phyloP scores from a whole-genome alignment of 2,329 filamentous ascomycete species.

The Aspergillus ibericus region DNA sequence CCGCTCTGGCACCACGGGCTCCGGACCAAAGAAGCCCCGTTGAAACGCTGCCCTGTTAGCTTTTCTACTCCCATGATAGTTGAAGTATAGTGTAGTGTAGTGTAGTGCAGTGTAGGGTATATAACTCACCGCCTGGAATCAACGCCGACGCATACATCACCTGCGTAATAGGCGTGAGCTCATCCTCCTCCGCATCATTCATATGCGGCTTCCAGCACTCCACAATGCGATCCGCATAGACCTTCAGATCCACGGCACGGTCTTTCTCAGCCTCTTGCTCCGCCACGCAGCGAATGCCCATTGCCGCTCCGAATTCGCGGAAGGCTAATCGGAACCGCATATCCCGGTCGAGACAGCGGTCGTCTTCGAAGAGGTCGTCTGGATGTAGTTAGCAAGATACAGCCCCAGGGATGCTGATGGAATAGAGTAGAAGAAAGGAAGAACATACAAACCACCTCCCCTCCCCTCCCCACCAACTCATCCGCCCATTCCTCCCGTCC shows the following conservation, averaged over 20 bases:
- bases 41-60: constrained; percentile 32
- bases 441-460: constrained; percentile 38
- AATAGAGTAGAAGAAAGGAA: neutral
- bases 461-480: constrained; percentile 37
- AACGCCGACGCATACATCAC: constrained; percentile 60
- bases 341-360: constrained; percentile 37
- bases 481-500: constrained; percentile 51
- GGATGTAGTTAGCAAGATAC: neutral
- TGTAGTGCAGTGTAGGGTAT: too few species aligned
- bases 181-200: constrained; percentile 39
- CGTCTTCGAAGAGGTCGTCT: constrained; percentile 40
- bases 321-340: constrained; percentile 50
- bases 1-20: constrained; percentile 21
- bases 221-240: constrained; percentile 38
- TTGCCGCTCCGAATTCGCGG: constrained; percentile 55
- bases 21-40: constrained; percentile 35
- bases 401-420: too few species aligned
- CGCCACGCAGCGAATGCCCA: constrained; percentile 49
- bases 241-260: constrained; percentile 29
- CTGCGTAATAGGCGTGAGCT: constrained; percentile 55
- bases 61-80: too few species aligned
- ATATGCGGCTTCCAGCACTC: constrained; percentile 42
- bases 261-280: constrained; percentile 37
- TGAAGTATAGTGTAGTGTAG: too few species aligned
- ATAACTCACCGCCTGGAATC: constrained; percentile 55